A percentile compares a stretch with the other conserved stretches of the same genome.
phyloP scores from a whole-genome alignment of 768 basidiomycete genomes.

The Piloderma croceum region DNA sequence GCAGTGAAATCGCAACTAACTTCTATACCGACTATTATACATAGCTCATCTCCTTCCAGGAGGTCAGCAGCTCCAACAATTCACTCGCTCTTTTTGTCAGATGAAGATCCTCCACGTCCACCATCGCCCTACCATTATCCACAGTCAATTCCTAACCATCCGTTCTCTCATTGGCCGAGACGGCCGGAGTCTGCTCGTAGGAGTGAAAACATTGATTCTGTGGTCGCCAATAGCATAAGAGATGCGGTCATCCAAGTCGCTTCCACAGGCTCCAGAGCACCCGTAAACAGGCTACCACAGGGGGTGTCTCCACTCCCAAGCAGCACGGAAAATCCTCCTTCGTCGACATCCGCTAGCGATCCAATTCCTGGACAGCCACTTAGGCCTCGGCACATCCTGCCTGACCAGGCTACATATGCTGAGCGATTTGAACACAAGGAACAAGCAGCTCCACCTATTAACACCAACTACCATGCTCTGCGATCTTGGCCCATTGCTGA shows the following conservation, averaged over 20 bases:
- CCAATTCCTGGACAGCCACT: neutral
- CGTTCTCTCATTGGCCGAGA: neutral
- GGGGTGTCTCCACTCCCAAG: neutral
- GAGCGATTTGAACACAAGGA: neutral
- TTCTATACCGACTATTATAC: neutral
- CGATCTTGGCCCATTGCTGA: neutral
- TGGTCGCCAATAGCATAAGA: slow-evolving; percentile 14
- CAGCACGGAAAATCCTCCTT: neutral
- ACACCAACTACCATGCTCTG: neutral
- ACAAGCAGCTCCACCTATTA: neutral
- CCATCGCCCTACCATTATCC: neutral
- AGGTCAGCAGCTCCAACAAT: neutral
- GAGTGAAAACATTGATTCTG: slow-evolving; percentile 18
- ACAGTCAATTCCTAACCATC: neutral
- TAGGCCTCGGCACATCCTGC: neutral
- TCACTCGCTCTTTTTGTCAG: neutral
- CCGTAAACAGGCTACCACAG: too few species aligned
- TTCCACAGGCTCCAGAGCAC: neutral
- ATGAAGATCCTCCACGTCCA: neutral
- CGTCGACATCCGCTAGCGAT: neutral
- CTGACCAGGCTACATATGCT: neutral
- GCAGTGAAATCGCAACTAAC: neutral
- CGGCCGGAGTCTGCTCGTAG: slow-evolving; percentile 12
- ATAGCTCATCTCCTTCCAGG: neutral
- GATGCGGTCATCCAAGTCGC: slow-evolving; percentile 20